Evolutionary conservation across 306 rosid species (phyloP), one percentile per base, ranked within the genome.

Genomic region (Astragalus membranaceus): DNA sequence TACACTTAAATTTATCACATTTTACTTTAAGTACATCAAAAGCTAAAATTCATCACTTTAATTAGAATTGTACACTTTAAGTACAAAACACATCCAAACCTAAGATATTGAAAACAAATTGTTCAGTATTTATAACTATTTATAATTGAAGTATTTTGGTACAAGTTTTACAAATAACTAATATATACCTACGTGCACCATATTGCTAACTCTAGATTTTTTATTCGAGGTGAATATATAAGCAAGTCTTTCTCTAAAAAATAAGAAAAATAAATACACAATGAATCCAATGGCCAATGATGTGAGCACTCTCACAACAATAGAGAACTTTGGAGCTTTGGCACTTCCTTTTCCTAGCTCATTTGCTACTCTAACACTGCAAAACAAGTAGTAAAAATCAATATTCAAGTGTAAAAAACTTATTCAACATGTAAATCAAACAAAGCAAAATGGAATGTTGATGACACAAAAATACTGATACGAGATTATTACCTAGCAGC

Each of bases 261-360:
- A 54, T 30, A 86, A 58, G 85, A 83, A 86, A 51, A 86, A 52
- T 35, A 79, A 1, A 53, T 73, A 86, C 23, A 81, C 73, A 43
- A 71, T 0, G 62, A 82, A 44, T 6, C 88, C 91, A 0, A 86
- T 56, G 6, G 33, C 1, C 29, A 75, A 17, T 23, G 88, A 86
- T 8, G 82, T 70, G 30, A 81, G 33, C 15, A 84, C 83, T 0
- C 80, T n/a, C 30, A 84, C 87, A n/a, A 29, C 39, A 10, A 84
- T 74, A 0, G 91, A 72, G 73, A 86, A 76, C 58, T 76, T 84
- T 10, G 91, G 88, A 26, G 80, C 86, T 59, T 77, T 81, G 8
- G 91, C 77, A 5, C 80, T 77, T 52, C 91, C 91, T 77, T 53
- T 79, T 56, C 91, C 91, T 13, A 86, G 80, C 67, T 86, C 91